phyloP scores from a whole-genome alignment of 257 asterid genomes.

The Nicotiana sylvestris region DNA sequence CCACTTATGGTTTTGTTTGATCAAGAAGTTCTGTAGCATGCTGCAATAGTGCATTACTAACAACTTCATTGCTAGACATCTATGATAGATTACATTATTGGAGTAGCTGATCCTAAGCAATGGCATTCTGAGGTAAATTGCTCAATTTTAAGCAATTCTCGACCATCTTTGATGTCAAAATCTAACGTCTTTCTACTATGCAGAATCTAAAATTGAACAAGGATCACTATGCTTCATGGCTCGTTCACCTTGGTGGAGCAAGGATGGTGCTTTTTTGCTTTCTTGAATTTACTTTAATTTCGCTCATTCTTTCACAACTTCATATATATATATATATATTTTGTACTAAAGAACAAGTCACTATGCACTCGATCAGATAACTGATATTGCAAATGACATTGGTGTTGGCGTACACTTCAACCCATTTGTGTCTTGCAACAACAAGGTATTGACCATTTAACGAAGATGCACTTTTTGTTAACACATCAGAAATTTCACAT shows the following conservation, averaged over 20 bases:
- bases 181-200: slow-evolving; percentile 22
- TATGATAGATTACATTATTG: slow-evolving; percentile 83
- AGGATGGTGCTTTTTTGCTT: slow-evolving; percentile 48
- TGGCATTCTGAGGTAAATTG: slow-evolving; percentile 76
- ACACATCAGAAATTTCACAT: slow-evolving; percentile 9
- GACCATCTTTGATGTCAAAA: slow-evolving; percentile 3
- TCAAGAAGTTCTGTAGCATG: neutral
- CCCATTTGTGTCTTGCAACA: slow-evolving; percentile 60
- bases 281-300: slow-evolving; percentile 13
- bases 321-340: neutral
- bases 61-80: slow-evolving; percentile 38
- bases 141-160: slow-evolving; percentile 16
- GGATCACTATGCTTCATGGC: slow-evolving; percentile 83
- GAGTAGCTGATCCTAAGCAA: slow-evolving; percentile 76
- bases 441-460: slow-evolving; percentile 38
- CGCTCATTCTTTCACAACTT: neutral
- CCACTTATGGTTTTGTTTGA: neutral
- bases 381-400: slow-evolving; percentile 57
- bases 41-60: neutral
- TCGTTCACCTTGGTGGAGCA: slow-evolving; percentile 73
- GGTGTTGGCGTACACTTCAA: slow-evolving; percentile 88
- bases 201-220: slow-evolving; percentile 67
- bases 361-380: slow-evolving; percentile 37
- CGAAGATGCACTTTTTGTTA: slow-evolving; percentile 8
- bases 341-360: slow-evolving; percentile 5